A percentile compares a stretch with the other conserved stretches of the same genome.
These are phyloP conservation scores for Ceratobasidium theobromae DNA, from an alignment of 1,284 basidiomycete species.

Conservation along the genomic window DNA sequence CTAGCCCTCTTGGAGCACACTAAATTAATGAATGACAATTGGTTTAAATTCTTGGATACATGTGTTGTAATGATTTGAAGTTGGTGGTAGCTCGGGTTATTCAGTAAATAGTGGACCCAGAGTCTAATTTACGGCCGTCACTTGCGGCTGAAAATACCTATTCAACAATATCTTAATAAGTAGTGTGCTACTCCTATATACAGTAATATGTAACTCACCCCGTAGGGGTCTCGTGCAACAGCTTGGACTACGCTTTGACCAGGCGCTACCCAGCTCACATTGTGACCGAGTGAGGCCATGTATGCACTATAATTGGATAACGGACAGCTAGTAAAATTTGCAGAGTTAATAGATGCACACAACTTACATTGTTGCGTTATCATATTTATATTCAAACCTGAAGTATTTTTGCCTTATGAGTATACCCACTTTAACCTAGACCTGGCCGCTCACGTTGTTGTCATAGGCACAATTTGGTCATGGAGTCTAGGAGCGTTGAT, in stretches of 20 bases:
- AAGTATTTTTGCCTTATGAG: not conserved
- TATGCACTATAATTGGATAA: conserved; percentile 1
- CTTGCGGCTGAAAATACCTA: conserved; percentile 20
- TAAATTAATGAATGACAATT: too few relatives aligned
- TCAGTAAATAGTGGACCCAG: conserved; percentile 8
- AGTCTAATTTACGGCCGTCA: conserved; percentile 20
- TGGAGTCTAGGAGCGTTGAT: conserved; percentile 27
- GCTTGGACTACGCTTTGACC: conserved; percentile 25
- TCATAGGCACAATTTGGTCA: conserved; percentile 30
- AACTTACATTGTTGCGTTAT: conserved; percentile 25
- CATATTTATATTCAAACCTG: conserved; percentile 22
- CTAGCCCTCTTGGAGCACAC: not conserved
- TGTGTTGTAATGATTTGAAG: not conserved
- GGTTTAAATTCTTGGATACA: too few relatives aligned
- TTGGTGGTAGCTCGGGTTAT: not conserved
- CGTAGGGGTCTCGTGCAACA: not conserved
- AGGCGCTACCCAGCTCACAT: conserved; percentile 29
- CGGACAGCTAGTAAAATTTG: not conserved
- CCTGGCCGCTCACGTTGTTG: conserved; percentile 18
- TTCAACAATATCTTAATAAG: not conserved
- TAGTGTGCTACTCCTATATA: not conserved
- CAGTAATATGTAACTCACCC: not conserved
- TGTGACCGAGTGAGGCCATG: conserved; percentile 29
- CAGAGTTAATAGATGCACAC: not conserved
- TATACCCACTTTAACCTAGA: not conserved